Percentiles rank a stretch among this genome's conserved stretches.
These are phyloP conservation scores for Blastobotrys raffinosifermentans DNA, from an alignment of 1,139 yeast species.

Conservation along the genomic window DNA sequence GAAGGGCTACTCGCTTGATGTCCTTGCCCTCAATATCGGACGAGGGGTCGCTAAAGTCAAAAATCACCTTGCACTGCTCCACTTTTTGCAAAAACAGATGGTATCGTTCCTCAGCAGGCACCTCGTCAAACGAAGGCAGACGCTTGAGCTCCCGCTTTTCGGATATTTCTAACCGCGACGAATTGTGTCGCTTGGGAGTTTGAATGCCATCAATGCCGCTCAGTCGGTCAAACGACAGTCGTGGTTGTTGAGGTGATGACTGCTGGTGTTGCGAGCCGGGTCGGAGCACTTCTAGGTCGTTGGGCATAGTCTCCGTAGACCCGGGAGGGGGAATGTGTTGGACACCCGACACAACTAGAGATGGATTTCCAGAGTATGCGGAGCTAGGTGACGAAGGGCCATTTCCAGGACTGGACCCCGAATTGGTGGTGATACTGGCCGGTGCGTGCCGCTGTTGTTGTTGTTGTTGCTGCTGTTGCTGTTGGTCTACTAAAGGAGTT, in stretches of 20 bases:
- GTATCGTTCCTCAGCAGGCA: constrained; percentile 76
- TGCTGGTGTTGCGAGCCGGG: constrained; percentile 14
- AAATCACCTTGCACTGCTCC: constrained; percentile 90
- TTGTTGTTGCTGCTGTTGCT: constrained; percentile 7
- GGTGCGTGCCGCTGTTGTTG: constrained; percentile 3
- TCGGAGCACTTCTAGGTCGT: constrained; percentile 30
- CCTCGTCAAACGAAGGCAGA: constrained; percentile 87
- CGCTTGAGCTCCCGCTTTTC: constrained; percentile 69
- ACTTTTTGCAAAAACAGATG: constrained; percentile 79
- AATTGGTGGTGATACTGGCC: neutral
- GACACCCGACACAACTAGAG: constrained; percentile 9
- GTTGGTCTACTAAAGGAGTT: constrained; percentile 4
- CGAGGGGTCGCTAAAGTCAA: constrained; percentile 91
- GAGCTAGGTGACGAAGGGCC: constrained; percentile 1
- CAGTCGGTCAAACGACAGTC: constrained; percentile 32
- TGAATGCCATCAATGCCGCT: constrained; percentile 52
- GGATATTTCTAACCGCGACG: constrained; percentile 81
- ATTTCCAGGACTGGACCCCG: constrained; percentile 1
- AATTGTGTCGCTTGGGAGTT: constrained; percentile 89
- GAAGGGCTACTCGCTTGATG: constrained; percentile 76
- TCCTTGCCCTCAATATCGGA: constrained; percentile 90
- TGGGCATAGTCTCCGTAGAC: constrained; percentile 36
- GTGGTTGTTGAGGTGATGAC: constrained; percentile 14
- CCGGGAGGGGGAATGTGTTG: constrained; percentile 33
- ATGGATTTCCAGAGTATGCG: constrained; percentile 1